Evolutionary conservation across 257 asterid species (phyloP).

Genomic region (Scutellaria barbata): DNA sequence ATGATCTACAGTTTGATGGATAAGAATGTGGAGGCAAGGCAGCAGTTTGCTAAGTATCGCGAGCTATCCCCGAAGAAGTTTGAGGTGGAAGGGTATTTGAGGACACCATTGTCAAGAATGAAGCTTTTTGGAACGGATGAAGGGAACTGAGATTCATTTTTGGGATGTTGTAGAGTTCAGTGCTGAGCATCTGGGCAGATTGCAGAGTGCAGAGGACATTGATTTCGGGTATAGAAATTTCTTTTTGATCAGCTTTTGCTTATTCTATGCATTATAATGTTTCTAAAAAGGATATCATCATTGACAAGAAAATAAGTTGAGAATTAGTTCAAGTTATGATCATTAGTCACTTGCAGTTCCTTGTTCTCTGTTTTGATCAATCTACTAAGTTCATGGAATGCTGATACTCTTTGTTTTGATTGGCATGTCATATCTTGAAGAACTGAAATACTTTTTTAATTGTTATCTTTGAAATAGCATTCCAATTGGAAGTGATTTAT

Average conservation of each 20-base stretch:
- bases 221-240: slow-evolving; percentile 4
- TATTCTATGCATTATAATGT: slow-evolving; percentile 6
- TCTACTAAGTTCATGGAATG: neutral
- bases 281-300: slow-evolving; percentile 15
- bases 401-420: neutral
- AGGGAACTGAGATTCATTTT: slow-evolving; percentile 39
- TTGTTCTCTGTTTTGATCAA: neutral
- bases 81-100: slow-evolving; percentile 85
- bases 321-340: slow-evolving; percentile 14
- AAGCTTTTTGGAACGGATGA: slow-evolving; percentile 74
- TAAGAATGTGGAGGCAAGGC: slow-evolving; percentile 70
- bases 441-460: neutral
- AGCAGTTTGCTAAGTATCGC: slow-evolving; percentile 66
- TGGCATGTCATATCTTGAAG: neutral
- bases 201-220: neutral
- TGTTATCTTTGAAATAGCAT: neutral
- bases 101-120: slow-evolving; percentile 79
- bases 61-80: slow-evolving; percentile 76
- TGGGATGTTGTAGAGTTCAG: too few relatives aligned
- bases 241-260: slow-evolving; percentile 9
- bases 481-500: neutral
- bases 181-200: too few relatives aligned
- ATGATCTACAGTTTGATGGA: slow-evolving; percentile 75
- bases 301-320: slow-evolving; percentile 18
- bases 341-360: neutral